Conservation (phyloP, 345 rosid species). For the Sonneratia caseolaris region DNA sequence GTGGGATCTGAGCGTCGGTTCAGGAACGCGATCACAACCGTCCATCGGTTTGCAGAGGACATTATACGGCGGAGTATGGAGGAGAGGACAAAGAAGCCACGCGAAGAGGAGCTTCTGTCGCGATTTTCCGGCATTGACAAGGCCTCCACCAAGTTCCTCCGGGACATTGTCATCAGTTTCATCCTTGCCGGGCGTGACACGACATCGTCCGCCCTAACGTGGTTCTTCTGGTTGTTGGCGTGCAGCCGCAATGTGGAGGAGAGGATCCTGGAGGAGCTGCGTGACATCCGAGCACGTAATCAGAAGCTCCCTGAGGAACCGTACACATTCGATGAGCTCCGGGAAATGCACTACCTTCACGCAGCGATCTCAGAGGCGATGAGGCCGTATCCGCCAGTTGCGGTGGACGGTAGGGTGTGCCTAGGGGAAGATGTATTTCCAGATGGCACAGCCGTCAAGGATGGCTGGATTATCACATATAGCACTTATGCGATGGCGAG, state of each 20-base stretch:
- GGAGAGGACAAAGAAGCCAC: background rate
- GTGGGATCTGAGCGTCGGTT: slow-evolving; percentile 26
- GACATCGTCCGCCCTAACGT: background rate
- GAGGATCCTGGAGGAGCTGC: background rate
- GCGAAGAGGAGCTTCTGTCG: background rate
- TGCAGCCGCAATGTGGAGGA: background rate
- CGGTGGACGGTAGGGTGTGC: slow-evolving; percentile 22
- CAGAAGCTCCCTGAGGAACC: background rate
- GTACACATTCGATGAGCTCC: slow-evolving; percentile 16
- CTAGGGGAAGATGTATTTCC: slow-evolving; percentile 22
- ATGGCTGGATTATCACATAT: slow-evolving; percentile 22
- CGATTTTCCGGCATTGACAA: background rate
- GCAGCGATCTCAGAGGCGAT: slow-evolving; percentile 34
- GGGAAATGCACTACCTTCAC: slow-evolving; percentile 39
- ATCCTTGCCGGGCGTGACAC: slow-evolving; percentile 2
- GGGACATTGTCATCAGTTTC: background rate
- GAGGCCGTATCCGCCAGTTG: slow-evolving; percentile 46
- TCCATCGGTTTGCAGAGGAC: background rate
- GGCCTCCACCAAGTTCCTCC: background rate
- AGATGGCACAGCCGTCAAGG: slow-evolving; percentile 34
- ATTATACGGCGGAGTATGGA: background rate
- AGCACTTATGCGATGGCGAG: slow-evolving; percentile 39
- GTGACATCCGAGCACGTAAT: background rate
- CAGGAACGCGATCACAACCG: background rate
- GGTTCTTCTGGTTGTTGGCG: background rate